These are phyloP conservation scores for Dictyostelium gargantuum DNA, from an alignment of 208 protist species.

Conservation along the genomic window DNA sequence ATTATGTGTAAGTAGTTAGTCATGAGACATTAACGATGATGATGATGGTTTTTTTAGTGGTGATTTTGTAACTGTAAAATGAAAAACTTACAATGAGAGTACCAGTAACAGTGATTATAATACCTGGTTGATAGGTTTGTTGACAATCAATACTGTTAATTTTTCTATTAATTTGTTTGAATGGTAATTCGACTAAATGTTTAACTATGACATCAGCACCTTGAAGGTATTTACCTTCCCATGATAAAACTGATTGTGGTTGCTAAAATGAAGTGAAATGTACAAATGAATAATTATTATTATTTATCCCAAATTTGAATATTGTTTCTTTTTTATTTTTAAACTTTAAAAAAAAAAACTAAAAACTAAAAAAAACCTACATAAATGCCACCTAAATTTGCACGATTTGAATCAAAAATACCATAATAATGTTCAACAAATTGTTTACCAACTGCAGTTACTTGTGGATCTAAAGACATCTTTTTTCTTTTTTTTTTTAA, in stretches of 20 bases:
- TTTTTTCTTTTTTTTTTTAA: background rate
- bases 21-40: too few relatives aligned
- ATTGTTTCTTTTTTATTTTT: too few relatives aligned
- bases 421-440: constrained; percentile 25
- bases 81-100: background rate
- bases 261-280: too few relatives aligned
- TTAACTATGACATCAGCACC: background rate
- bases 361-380: background rate
- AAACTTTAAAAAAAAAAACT: background rate
- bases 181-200: constrained; percentile 22
- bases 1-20: too few relatives aligned
- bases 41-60: too few relatives aligned
- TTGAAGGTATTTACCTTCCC: constrained; percentile 11
- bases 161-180: background rate
- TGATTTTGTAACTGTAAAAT: background rate
- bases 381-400: background rate
- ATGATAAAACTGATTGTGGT: constrained; percentile 25
- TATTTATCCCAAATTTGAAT: too few relatives aligned
- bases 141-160: background rate
- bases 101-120: constrained; percentile 20
- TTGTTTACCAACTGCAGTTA: background rate
- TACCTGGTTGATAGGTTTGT: background rate
- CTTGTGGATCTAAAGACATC: background rate
- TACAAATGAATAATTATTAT: too few relatives aligned
- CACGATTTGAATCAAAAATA: constrained; percentile 43